Base-by-base conservation (phyloP, 352 stramenopile species). In the Pythium utonaiense region DNA sequence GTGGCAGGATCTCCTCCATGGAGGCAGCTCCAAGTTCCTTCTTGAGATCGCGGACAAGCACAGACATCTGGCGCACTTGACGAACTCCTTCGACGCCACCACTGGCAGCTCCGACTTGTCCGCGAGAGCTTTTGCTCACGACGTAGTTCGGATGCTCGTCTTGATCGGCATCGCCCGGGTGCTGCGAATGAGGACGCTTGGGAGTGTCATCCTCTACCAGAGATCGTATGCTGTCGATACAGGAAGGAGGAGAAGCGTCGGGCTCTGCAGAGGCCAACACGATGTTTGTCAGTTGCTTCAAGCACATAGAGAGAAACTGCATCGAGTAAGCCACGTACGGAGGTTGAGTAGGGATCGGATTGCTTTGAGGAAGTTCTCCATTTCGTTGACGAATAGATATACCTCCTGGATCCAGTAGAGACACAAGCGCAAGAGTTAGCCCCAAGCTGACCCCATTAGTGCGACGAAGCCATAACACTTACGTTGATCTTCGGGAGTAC, bases 401-500 rank as follows among this genome's bases (percentile, higher is more conserved):
- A 84, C 77, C 64, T 96, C 86, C 83, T 93, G 22, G 33, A 48
- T 1, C 38, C 25, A 27, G 24, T 25, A 17, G 30, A 44, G 27
- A 45, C 6, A 36, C 31, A 36, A 36, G 31, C 13, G 31, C 7
- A 12, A 13, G 31, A 36, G 13, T 36, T 36, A 36, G 31, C 13
- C 13, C 31, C 13, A 13, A 13, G 31, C 13, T 36, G 31, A 36
- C 7, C 31, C 13, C 31, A 36, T 13, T 12, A 36, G 31, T 7
- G 31, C 31, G n/a, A 13, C 31, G 31, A 36, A 36, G 31, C 7
- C 31, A 36, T 7, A 3, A 44, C 14, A 42, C 73, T 53, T 61
- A 91, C 83, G 49, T 96, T 96, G 49, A 96, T 95, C 57, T 95
- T 96, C 3, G 89, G 89, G n/a, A 97, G 75, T 27, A 96, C 81